Evolutionary conservation across 768 basidiomycete genomes (phyloP), one percentile per base, ranked within the genome.

Genomic region (Termitomyces sp.): DNA sequence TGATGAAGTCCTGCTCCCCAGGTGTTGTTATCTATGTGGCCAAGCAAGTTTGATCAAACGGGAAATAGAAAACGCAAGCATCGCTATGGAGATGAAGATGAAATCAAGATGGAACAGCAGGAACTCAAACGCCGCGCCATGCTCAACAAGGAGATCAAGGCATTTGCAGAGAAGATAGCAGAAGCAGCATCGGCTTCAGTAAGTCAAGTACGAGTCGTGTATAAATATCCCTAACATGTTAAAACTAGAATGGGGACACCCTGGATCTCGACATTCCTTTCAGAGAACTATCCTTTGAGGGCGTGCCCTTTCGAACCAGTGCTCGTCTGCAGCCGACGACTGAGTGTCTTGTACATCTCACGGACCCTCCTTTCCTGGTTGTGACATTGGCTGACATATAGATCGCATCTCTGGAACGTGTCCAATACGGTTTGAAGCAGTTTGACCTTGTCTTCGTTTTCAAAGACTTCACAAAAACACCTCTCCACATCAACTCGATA

Each of bases 41-140:
- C 25, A 25, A 25, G 88, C 92, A 6, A 96, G 65, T 98, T 98
- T 70, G 97, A 99, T 69, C 97, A 99, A 74, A 98, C 97, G 1
- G 97, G 97, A n/a, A 98, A 98, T 68, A 85, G 96, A 67, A 98
- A 98, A 74, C 86, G 96, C 58, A 95, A 97, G 74, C 92, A 95
- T 68, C 86, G 96, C 59, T 98, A 98, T 69, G 95, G 95, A 34
- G 97, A 98, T 69, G 97, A 99, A 73, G 97, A 99, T 71, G 97
- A 98, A 75, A 95, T 98, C 63, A 96, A 98, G 78, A 91, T 96
- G 78, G 97, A 98, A 71, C 96, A 98, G 71, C 93, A 95, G 72
- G 97, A 99, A 73, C 81, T 95, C 54, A 94, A 91, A 74, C 87
- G 94, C 36, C 80, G 95, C 55, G 91, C 90, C 56, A 80, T 89